Evolutionary conservation across 768 basidiomycete genomes (phyloP).

Genomic region (Tephrocybe rancida): DNA sequence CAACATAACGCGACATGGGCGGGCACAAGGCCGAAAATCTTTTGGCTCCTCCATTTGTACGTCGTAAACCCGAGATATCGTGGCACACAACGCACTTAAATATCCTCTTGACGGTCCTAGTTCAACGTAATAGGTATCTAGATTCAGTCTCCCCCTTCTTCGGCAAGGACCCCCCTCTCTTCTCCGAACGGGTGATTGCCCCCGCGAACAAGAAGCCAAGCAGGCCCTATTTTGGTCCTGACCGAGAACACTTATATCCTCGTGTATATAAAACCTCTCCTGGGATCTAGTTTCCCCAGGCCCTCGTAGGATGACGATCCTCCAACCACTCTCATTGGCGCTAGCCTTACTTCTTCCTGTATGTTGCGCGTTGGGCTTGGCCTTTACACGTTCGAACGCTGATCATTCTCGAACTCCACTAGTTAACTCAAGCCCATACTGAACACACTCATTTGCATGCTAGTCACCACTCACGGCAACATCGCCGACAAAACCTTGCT

Average conservation of each 20-base stretch:
- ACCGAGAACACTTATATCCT: conserved; percentile 21
- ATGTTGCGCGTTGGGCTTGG: conserved; percentile 19
- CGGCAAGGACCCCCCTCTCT: conserved; percentile 20
- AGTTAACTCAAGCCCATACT: conserved; percentile 26
- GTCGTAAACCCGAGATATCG: background rate
- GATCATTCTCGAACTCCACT: conserved; percentile 1
- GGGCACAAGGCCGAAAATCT: conserved; percentile 11
- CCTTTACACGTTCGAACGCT: conserved; percentile 3
- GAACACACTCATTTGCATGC: conserved; percentile 25
- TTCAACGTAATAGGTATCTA: conserved; percentile 27
- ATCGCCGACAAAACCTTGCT: conserved; percentile 32
- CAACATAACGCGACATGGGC: conserved; percentile 14
- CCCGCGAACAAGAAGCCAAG: conserved; percentile 20
- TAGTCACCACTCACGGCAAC: conserved; percentile 26
- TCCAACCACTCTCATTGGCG: conserved; percentile 31
- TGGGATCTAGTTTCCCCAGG: conserved; percentile 14
- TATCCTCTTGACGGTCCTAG: background rate
- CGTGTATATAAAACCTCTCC: conserved; percentile 29
- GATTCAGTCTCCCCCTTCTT: conserved; percentile 20
- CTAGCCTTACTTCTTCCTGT: conserved; percentile 42
- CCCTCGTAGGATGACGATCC: conserved; percentile 33
- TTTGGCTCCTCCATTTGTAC: conserved; percentile 22
- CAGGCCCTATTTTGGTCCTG: conserved; percentile 30
- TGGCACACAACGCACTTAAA: conserved; percentile 1
- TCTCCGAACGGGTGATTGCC: conserved; percentile 19